Percentiles rank a stretch among this genome's conserved stretches.
phyloP scores from a whole-genome alignment of 345 rosid genomes.

The Conringia planisiliqua region DNA sequence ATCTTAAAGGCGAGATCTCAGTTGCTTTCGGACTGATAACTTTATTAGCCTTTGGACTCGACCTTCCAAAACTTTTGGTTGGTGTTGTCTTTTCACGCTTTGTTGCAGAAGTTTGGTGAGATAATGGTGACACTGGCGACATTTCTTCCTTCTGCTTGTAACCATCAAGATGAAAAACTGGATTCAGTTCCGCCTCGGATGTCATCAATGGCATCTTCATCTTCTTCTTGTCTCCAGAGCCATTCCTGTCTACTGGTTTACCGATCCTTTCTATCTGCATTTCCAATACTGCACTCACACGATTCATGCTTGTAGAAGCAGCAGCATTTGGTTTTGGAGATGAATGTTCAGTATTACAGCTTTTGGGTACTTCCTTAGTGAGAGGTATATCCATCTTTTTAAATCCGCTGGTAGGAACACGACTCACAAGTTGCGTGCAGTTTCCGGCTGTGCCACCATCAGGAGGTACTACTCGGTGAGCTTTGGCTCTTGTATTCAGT shows the following conservation, averaged over 20 bases:
- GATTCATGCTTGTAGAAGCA: neutral
- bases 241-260: constrained; percentile 10
- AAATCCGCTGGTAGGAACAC: constrained; percentile 6
- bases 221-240: constrained; percentile 6
- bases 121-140: constrained; percentile 24
- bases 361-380: constrained; percentile 7
- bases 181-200: constrained; percentile 1
- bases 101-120: constrained; percentile 12
- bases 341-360: neutral
- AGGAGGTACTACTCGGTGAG: constrained; percentile 32
- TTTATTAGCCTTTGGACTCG: constrained; percentile 13
- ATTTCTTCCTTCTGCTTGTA: constrained; percentile 15
- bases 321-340: constrained; percentile 15
- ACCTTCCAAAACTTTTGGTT: neutral
- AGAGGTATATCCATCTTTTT: constrained; percentile 13
- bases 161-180: constrained; percentile 30
- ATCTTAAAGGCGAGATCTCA: constrained; percentile 7
- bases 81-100: constrained; percentile 22
- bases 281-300: constrained; percentile 1
- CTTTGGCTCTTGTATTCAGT: constrained; percentile 44
- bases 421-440: constrained; percentile 26
- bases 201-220: constrained; percentile 3
- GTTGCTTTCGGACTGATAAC: neutral
- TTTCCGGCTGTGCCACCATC: constrained; percentile 21
- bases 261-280: neutral